Percentiles rank a stretch among this genome's conserved stretches.
Evolutionary conservation across 805 yeast genomes (phyloP).

Genomic region (Candida golubevii): DNA sequence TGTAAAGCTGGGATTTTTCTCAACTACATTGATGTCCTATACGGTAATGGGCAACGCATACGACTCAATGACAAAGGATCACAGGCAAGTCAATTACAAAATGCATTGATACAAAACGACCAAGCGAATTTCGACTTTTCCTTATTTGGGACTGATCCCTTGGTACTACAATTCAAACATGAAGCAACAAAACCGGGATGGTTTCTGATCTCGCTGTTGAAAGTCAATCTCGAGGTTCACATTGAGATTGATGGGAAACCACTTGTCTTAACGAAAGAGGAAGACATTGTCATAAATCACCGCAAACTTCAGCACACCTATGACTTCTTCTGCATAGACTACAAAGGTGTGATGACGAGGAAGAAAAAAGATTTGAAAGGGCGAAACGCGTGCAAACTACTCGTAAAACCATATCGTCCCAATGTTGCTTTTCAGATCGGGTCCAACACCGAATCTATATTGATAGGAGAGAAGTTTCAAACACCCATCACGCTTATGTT

Average conservation of each 20-base stretch:
- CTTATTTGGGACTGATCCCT: not conserved
- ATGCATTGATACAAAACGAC: not conserved
- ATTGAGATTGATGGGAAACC: not conserved
- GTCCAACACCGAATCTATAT: conserved; percentile 12
- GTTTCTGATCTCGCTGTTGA: conserved; percentile 18
- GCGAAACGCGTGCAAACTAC: conserved; percentile 5
- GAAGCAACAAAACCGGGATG: conserved; percentile 21
- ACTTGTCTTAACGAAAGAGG: conserved; percentile 3
- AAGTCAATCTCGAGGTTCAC: conserved; percentile 10
- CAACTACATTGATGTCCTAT: conserved; percentile 1
- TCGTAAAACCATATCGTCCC: conserved; percentile 24
- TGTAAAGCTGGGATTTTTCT: not conserved
- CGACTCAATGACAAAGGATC: conserved; percentile 2
- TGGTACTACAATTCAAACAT: conserved; percentile 22
- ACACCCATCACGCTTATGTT: conserved; percentile 21
- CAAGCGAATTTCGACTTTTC: conserved; percentile 6
- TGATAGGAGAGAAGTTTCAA: conserved; percentile 30
- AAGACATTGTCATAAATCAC: not conserved
- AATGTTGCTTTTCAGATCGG: conserved; percentile 14
- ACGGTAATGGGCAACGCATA: not conserved
- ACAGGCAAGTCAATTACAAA: conserved; percentile 5
- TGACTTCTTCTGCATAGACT: not conserved
- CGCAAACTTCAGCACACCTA: conserved; percentile 2
- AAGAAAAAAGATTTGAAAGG: conserved; percentile 7
- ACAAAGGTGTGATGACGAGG: not conserved